Conservation (phyloP, 169 alveolate species). For the Haemoproteus tartakovskyi region DNA sequence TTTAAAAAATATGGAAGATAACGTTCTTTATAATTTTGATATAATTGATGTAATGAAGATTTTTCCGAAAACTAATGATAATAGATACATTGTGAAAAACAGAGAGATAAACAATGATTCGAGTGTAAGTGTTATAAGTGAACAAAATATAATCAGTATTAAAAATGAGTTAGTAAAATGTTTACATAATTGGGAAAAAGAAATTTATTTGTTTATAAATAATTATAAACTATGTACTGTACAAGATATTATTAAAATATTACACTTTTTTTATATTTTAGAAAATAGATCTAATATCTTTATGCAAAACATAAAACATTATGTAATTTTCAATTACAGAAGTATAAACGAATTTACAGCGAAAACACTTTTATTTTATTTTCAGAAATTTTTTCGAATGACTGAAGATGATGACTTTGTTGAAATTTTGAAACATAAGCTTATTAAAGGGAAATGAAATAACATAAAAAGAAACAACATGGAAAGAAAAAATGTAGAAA, state of each 20-base stretch:
- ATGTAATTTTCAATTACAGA: constrained; percentile 35
- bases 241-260: constrained; percentile 43
- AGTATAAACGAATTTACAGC: constrained; percentile 58
- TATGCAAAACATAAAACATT: constrained; percentile 16
- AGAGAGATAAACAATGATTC: constrained; percentile 7
- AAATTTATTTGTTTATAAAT: constrained; percentile 26
- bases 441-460: too few species aligned
- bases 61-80: constrained; percentile 13
- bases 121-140: not conserved
- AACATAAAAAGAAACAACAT: too few species aligned
- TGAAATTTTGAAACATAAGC: constrained; percentile 39
- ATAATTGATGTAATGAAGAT: constrained; percentile 19
- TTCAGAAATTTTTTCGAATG: constrained; percentile 27
- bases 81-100: not conserved
- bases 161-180: constrained; percentile 15
- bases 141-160: not conserved
- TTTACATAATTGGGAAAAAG: constrained; percentile 36
- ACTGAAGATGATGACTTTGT: constrained; percentile 45
- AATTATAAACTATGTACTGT: constrained; percentile 21
- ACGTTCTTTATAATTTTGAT: constrained; percentile 19
- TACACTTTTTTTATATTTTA: constrained; percentile 27
- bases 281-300: constrained; percentile 7
- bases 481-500: too few species aligned
- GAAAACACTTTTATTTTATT: constrained; percentile 28
- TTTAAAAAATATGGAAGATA: constrained; percentile 55